phyloP scores from a whole-genome alignment of 208 protist genomes.

The Acanthamoeba lugdunensis region DNA sequence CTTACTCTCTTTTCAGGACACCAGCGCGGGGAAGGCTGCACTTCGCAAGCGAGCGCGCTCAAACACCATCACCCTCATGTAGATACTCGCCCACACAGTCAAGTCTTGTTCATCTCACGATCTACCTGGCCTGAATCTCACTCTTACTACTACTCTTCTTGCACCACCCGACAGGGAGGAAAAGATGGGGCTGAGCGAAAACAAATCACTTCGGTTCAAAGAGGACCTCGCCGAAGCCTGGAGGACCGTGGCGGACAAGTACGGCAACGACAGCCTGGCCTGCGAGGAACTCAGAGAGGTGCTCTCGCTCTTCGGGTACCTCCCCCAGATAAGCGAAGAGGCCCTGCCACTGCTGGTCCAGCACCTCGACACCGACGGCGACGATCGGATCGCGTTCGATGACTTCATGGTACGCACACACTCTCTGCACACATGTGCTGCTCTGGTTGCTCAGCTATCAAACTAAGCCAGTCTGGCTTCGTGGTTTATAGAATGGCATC shows the following conservation, averaged over 20 bases:
- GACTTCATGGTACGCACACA: constrained; percentile 25
- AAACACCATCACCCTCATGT: constrained; percentile 16
- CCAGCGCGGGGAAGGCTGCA: not conserved
- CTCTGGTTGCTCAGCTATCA: not conserved
- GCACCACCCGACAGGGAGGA: not conserved
- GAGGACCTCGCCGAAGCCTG: constrained; percentile 42
- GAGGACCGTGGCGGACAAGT: constrained; percentile 33
- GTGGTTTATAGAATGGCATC: not conserved
- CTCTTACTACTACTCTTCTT: not conserved
- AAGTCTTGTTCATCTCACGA: not conserved
- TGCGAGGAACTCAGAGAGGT: constrained; percentile 35
- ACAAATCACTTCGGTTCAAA: not conserved
- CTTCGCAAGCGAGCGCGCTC: not conserved
- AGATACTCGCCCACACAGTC: not conserved
- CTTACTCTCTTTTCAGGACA: not conserved
- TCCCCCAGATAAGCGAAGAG: constrained; percentile 1
- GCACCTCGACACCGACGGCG: constrained; percentile 41
- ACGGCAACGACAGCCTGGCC: constrained; percentile 34
- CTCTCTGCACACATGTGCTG: not conserved
- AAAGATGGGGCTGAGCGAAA: constrained; percentile 40
- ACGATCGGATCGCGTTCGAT: constrained; percentile 5
- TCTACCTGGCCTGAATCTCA: not conserved
- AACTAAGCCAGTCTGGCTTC: not conserved
- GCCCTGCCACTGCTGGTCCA: constrained; percentile 21
- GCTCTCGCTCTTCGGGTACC: constrained; percentile 9